A percentile compares a stretch with the other conserved stretches of the same genome.
Conservation (phyloP, 2,329 filamentous ascomycete genomes). For the Xylaria arbuscula region DNA sequence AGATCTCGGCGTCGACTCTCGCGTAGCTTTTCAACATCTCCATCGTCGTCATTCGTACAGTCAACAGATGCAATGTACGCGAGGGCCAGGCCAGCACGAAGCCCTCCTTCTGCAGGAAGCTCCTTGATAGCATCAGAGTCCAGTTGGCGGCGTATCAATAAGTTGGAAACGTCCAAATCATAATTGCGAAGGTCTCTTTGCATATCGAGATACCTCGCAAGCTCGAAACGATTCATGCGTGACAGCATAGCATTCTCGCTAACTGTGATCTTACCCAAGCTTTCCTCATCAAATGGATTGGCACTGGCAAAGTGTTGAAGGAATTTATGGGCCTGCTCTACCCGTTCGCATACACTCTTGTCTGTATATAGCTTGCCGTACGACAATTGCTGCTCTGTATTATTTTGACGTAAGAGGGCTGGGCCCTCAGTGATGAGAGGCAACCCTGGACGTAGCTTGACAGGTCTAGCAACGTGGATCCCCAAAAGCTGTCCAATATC, state of each 20-base stretch:
- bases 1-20: slow-evolving; percentile 8
- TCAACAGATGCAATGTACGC: slow-evolving; percentile 32
- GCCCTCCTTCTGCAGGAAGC: slow-evolving; percentile 14
- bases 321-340: slow-evolving; percentile 50
- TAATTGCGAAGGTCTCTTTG: slow-evolving; percentile 48
- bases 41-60: slow-evolving; percentile 5
- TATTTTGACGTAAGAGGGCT: slow-evolving; percentile 43
- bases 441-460: slow-evolving; percentile 49
- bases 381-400: slow-evolving; percentile 50
- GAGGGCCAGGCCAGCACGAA: slow-evolving; percentile 31
- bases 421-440: slow-evolving; percentile 53
- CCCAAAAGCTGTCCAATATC: slow-evolving; percentile 51
- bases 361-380: slow-evolving; percentile 52
- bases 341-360: slow-evolving; percentile 51
- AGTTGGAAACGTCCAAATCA: slow-evolving; percentile 45
- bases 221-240: slow-evolving; percentile 42
- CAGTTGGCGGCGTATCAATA: slow-evolving; percentile 21
- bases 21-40: not conserved
- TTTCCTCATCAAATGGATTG: slow-evolving; percentile 48
- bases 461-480: slow-evolving; percentile 54
- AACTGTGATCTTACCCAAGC: slow-evolving; percentile 40
- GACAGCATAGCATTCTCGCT: slow-evolving; percentile 46
- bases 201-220: slow-evolving; percentile 46
- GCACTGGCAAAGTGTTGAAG: slow-evolving; percentile 48
- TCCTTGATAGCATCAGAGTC: not conserved